Evolutionary conservation across 2,329 filamentous ascomycete genomes (phyloP), one percentile per base, ranked within the genome.

Genomic region (Penicillium sp.): DNA sequence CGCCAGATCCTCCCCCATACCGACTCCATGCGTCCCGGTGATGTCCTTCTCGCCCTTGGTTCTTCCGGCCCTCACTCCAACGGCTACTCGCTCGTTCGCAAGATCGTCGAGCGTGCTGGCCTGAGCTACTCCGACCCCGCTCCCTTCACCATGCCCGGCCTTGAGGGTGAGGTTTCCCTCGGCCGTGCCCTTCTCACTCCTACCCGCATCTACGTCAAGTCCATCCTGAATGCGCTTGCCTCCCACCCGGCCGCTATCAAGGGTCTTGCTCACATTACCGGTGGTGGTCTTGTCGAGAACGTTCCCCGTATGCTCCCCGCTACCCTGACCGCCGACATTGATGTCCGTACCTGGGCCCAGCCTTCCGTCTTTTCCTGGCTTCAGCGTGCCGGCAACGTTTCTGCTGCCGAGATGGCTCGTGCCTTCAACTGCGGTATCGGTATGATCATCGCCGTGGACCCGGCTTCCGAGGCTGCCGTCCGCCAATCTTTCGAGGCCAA

Each of bases 381-480:
- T 67, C 91, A 92, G 78, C 76, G 80, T 63, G 80, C 79, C 11
- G 85, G 85, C 46, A 89, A 89, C 59, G 87, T 98, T 31, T 84
- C 82, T 52, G 82, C 87, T 1, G 71, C 79, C 10, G 95, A 99
- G 79, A 96, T 98, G 84, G 91, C 89, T 51, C 84, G 92, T 56
- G 95, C 92, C 2, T 98, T 96, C 84, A 99, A 99, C 79, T 92
- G 89, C 8, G 95, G 95, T 50, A 79, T 99, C 45, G 95, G 95
- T 47, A 98, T 99, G 93, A 90, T 97, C 6, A 81, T 93, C 29
- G 91, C 92, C 5, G 91, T 97, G 3, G 84, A 84, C 27, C 46
- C 60, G 11, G 53, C 64, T 16, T 57, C 60, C 10, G 64, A 59
- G 58, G 63, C 57, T 29, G 63, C 57, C 27, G 51, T 67, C 16